phyloP scores from a whole-genome alignment of 352 stramenopile genomes.

The Blastocystis sp. region DNA sequence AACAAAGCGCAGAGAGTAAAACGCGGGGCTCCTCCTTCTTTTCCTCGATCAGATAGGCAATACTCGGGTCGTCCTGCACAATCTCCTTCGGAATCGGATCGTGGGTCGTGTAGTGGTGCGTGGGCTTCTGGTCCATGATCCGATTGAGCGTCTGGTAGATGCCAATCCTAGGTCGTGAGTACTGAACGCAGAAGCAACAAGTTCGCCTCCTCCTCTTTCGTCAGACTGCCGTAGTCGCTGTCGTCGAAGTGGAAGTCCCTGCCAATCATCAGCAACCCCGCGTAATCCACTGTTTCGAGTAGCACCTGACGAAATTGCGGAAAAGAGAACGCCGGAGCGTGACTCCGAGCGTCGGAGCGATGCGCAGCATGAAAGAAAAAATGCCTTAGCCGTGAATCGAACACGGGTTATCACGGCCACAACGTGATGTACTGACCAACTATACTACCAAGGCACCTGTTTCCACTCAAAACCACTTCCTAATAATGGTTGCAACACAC shows the following conservation, averaged over 20 bases:
- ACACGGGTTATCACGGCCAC: not conserved
- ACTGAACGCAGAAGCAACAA: not conserved
- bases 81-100: slow-evolving; percentile 43
- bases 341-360: not conserved
- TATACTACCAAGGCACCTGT: not conserved
- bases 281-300: not conserved
- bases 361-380: slow-evolving; percentile 8
- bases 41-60: slow-evolving; percentile 37
- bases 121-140: slow-evolving; percentile 30
- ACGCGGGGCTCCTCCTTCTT: slow-evolving; percentile 14
- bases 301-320: too few species aligned
- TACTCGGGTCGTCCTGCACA: slow-evolving; percentile 42
- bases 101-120: slow-evolving; percentile 28
- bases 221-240: not conserved
- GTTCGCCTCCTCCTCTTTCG: not conserved
- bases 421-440: not conserved
- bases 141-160: slow-evolving; percentile 24
- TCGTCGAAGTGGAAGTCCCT: not conserved
- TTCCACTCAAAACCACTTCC: not conserved
- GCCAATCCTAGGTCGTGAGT: not conserved
- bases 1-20: not conserved
- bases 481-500: not conserved
- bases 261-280: not conserved
- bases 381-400: slow-evolving; percentile 18
- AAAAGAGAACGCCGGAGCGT: not conserved